Evolutionary conservation across 441 rosid species (phyloP), one percentile per base, ranked within the genome.

Genomic region (Gossypium lobatum): DNA sequence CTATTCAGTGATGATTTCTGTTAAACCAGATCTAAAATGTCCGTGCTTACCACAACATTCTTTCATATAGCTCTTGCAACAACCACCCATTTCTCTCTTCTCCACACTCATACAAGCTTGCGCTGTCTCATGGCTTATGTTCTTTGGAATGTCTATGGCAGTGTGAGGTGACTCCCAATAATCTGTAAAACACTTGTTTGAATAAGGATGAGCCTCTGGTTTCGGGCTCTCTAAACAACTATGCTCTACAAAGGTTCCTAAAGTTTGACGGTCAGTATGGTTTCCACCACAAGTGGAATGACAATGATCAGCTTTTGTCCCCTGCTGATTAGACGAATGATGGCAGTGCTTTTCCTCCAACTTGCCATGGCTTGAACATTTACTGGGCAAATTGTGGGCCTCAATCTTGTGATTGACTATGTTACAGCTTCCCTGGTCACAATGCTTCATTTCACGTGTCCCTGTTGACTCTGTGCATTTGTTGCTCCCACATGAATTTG

Each of bases 1-100:
- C 79, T 90, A 84, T 68, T 89, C 87, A 6, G 79, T 85, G 48
- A 83, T 74, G 54, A 87, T 82, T 73, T 89, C 92, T 17, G 84
- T 80, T 34, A 85, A 75, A 61, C 84, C 82, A 70, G 75, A 31
- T 59, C 79, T 83, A 46, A 75, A 73, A 16, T 85, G 89, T 20
- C 79, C 86, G 58, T 83, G 83, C 42, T 79, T 78, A 18, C 79
- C 65, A 23, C 96, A 88, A 20, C 88, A 85, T 74, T 88, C 89
- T 61, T 85, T 84, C 76, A 76, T 82, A 72, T 87, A 88, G 79
- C 88, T 88, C 79, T 81, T 85, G 86, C 98, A 90, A 74, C 95
- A 91, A 42, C 89, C 82, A 14, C 83, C 83, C 37, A 13, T 70
- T 67, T 88, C 89, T 37, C 85, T 84, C 55, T 39, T 80, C 79